A percentile compares a stretch with the other conserved stretches of the same genome.
phyloP scores from a whole-genome alignment of 2,329 filamentous ascomycete genomes.

The Aspergillus pseudonomiae region DNA sequence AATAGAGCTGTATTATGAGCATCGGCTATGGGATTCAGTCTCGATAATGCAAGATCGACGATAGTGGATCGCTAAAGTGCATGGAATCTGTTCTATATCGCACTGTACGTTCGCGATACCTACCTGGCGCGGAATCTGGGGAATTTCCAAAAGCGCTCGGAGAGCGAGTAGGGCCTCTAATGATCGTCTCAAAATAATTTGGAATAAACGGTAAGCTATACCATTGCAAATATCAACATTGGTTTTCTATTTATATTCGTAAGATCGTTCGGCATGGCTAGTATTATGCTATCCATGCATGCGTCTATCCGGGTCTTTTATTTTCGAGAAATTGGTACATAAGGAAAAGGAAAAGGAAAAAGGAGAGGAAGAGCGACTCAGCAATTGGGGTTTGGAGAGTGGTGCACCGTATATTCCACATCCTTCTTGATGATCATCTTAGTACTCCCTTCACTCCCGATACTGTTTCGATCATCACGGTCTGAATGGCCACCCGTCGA shows the following conservation, averaged over 20 bases:
- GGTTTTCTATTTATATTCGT: background rate
- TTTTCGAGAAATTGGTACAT: background rate
- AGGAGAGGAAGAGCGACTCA: background rate
- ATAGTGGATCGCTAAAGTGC: background rate
- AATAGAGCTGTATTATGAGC: background rate
- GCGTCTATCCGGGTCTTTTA: background rate
- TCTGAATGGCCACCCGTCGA: slow-evolving; percentile 3
- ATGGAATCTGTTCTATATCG: background rate
- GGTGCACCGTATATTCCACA: slow-evolving; percentile 12
- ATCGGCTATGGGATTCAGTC: background rate
- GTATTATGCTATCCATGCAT: background rate
- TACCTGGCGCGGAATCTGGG: background rate
- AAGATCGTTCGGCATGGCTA: background rate
- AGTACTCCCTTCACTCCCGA: slow-evolving; percentile 13
- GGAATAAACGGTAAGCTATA: background rate
- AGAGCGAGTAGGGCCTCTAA: background rate
- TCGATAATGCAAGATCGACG: too few species aligned
- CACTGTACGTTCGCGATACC: background rate
- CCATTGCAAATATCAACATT: background rate
- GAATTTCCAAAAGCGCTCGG: background rate
- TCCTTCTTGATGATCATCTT: slow-evolving; percentile 17
- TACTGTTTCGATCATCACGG: slow-evolving; percentile 11
- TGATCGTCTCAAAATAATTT: background rate
- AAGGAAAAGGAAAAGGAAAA: background rate
- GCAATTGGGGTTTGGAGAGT: background rate